Evolutionary conservation across 2,329 filamentous ascomycete genomes (phyloP).

Genomic region (Plenodomus tracheiphilus): DNA sequence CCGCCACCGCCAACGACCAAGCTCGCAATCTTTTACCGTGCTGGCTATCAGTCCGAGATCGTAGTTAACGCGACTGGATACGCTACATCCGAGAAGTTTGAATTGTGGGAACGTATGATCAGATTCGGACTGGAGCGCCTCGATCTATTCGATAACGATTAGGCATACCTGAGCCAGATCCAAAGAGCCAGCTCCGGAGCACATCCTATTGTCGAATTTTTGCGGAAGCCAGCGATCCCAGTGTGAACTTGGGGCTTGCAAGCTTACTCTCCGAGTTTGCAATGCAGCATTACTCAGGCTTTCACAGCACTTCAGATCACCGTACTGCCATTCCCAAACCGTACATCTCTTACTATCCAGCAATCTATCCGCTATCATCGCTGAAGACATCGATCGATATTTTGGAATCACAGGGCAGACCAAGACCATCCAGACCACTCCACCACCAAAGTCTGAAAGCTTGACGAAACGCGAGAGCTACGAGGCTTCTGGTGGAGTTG

Average conservation of each 20-base stretch:
- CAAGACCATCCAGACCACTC: constrained; percentile 14
- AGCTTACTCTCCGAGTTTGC: constrained; percentile 27
- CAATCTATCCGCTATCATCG: constrained; percentile 27
- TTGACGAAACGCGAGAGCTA: constrained; percentile 28
- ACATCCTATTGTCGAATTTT: constrained; percentile 41
- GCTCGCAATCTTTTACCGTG: constrained; percentile 44
- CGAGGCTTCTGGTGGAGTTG: constrained; percentile 39
- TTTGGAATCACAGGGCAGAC: constrained; percentile 24
- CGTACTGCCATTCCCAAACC: constrained; percentile 34
- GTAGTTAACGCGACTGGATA: constrained; percentile 46
- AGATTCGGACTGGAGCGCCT: constrained; percentile 47
- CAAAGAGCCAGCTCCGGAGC: constrained; percentile 31
- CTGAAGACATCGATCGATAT: constrained; percentile 37
- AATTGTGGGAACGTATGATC: constrained; percentile 54
- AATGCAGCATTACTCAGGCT: constrained; percentile 39
- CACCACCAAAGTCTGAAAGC: constrained; percentile 18
- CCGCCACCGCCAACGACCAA: constrained; percentile 49
- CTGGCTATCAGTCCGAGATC: constrained; percentile 47
- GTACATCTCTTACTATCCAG: constrained; percentile 40
- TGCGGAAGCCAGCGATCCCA: constrained; percentile 28
- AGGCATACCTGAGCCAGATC: constrained; percentile 31
- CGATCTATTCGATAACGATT: constrained; percentile 43
- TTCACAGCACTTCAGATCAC: constrained; percentile 34
- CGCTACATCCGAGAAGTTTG: constrained; percentile 54
- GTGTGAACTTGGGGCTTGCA: constrained; percentile 26